Percentiles rank a stretch among this genome's conserved stretches.
Evolutionary conservation across 108 stramenopile genomes (phyloP).

Genomic region (Aurantiochytrium sp.): DNA sequence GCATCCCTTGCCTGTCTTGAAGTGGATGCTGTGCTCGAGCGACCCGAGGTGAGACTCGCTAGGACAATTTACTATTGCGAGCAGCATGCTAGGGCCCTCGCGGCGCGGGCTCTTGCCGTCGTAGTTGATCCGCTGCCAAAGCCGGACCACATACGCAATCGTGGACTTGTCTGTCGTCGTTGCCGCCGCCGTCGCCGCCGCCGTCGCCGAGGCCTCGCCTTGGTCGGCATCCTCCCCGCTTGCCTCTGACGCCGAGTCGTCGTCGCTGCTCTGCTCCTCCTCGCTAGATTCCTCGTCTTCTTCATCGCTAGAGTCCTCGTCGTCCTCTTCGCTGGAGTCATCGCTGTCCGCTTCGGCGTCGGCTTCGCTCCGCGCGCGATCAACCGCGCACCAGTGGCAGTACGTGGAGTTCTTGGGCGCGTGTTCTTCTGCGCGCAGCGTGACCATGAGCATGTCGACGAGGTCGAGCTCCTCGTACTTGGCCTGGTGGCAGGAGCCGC

Average conservation of each 20-base stretch:
- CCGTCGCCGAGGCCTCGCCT: too few relatives aligned
- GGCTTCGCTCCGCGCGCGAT: neutral
- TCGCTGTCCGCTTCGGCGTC: neutral
- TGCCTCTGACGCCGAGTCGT: too few relatives aligned
- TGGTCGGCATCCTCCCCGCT: too few relatives aligned
- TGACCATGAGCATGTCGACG: slow-evolving; percentile 9
- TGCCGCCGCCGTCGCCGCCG: too few relatives aligned
- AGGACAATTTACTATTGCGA: neutral
- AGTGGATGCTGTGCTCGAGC: neutral
- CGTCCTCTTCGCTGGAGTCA: neutral
- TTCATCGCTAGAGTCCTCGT: neutral
- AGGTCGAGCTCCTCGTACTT: neutral
- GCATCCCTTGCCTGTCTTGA: neutral
- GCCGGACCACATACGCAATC: neutral
- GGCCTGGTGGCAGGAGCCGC: neutral
- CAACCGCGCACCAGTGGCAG: slow-evolving; percentile 10
- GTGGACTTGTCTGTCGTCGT: too few relatives aligned
- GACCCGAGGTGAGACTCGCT: neutral
- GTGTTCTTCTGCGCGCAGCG: neutral
- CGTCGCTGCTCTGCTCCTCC: too few relatives aligned
- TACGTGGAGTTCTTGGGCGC: neutral
- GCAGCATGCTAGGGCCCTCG: neutral
- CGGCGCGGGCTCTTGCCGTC: neutral
- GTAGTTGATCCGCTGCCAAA: neutral
- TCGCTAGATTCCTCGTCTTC: neutral